Evolutionary conservation across 306 rosid genomes (phyloP), one percentile per base, ranked within the genome.

Genomic region (Carpinus fangiana): DNA sequence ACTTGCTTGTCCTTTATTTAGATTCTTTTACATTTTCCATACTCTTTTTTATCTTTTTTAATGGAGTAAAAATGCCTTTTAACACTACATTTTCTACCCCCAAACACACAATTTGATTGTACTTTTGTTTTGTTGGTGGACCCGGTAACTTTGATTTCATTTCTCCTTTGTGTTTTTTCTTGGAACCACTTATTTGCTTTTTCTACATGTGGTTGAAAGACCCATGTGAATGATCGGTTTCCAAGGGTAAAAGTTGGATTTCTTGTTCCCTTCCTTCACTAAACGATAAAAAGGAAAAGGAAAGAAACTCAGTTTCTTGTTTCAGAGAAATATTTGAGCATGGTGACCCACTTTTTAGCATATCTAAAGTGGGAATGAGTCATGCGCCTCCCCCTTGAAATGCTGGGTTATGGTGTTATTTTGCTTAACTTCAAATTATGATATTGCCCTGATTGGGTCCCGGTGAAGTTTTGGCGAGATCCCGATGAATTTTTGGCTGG

Each of bases 91-190:
- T 2, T 69, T 10, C 53, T 47, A 3, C 59, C 60, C 64, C 12
- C 64, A 18, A 17, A 21, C 72, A 66, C 72, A 38, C 50, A 17
- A 66, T 41, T 66, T 36, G 72, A 18, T 62, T 45, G 56, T 60
- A 14, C 54, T 21, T 65, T 66, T 68, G 31, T 31, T 62, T 66
- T 68, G 31, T 31, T 62, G 55, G 74, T 70, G 82, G 82, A 73
- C 82, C 82, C 52, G 20, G 41, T 14, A 51, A 17, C 82, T 62
- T 79, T 62, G 36, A 43, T 48, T 62, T 64, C 8, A 57, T 79
- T 54, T 45, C 74, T 61, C 73, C 59, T 78, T 53, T 60, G 36
- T 75, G 60, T 70, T 26, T 62, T 79, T 79, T 13, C 36, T 17
- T 16, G 20, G 17, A 73, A 73, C 52, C 65, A 79, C 59, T 55